A percentile compares a stretch with the other conserved stretches of the same genome.
These are phyloP conservation scores for Picea glauca DNA, from an alignment of 75 land plant species.

Conservation along the genomic window DNA sequence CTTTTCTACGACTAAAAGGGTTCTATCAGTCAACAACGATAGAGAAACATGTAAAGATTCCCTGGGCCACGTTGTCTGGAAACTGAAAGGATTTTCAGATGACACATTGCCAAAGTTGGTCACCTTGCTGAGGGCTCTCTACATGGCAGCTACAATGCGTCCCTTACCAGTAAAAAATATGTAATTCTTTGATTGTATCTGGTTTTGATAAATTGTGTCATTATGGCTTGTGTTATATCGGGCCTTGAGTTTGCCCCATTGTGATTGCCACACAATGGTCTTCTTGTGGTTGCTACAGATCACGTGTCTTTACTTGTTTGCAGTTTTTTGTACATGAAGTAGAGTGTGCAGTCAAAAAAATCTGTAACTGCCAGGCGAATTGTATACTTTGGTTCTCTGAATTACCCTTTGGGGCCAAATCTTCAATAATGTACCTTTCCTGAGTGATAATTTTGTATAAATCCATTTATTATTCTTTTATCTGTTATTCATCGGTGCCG, in stretches of 20 bases:
- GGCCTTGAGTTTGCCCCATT: background rate
- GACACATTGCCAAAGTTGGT: constrained; percentile 39
- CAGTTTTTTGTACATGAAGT: background rate
- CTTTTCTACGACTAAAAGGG: background rate
- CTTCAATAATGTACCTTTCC: background rate
- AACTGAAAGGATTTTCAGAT: constrained; percentile 39
- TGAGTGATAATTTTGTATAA: constrained; percentile 2
- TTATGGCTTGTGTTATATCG: background rate
- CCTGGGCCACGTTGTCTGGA: constrained; percentile 19
- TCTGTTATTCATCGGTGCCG: background rate
- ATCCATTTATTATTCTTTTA: constrained; percentile 4
- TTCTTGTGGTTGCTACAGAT: too few species aligned
- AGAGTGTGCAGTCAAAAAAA: background rate
- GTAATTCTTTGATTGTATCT: constrained; percentile 7
- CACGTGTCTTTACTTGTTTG: background rate
- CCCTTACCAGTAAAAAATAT: constrained; percentile 25
- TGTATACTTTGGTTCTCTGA: constrained; percentile 4
- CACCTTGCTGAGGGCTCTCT: constrained; percentile 42
- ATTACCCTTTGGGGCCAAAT: background rate
- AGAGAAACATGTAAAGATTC: constrained; percentile 3
- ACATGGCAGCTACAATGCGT: constrained; percentile 20
- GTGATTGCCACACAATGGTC: constrained; percentile 1
- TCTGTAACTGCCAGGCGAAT: background rate
- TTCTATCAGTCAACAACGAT: background rate
- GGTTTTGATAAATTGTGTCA: background rate